A percentile compares a stretch with the other conserved stretches of the same genome.
phyloP scores from a whole-genome alignment of 1,284 basidiomycete species.

The Leccinum solheimii region DNA sequence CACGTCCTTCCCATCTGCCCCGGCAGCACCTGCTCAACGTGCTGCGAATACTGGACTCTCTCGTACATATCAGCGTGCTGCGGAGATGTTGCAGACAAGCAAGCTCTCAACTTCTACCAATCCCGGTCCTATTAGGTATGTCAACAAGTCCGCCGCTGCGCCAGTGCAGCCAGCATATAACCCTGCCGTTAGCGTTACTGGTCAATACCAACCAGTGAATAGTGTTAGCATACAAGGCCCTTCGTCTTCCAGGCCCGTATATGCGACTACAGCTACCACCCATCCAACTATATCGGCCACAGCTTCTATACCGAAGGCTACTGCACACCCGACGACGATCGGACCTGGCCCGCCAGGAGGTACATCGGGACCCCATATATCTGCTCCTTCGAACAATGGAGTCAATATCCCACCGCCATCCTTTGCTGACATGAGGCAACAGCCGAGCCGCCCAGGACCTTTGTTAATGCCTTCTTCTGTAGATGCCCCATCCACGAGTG shows the following conservation, averaged over 20 bases:
- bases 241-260: conserved; percentile 13
- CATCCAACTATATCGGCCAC: conserved; percentile 5
- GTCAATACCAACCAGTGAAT: conserved; percentile 16
- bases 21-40: conserved; percentile 20
- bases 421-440: conserved; percentile 22
- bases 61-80: conserved; percentile 26
- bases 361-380: conserved; percentile 13
- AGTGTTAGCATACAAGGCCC: conserved; percentile 6
- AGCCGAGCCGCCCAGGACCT: conserved; percentile 18
- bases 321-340: neutral
- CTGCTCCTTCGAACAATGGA: conserved; percentile 3
- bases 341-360: conserved; percentile 5
- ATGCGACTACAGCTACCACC: neutral
- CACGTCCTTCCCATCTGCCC: conserved; percentile 6
- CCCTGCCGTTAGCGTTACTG: neutral
- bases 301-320: conserved; percentile 9
- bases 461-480: conserved; percentile 11
- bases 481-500: conserved; percentile 14
- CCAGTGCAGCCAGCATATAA: conserved; percentile 9
- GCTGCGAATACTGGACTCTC: conserved; percentile 15
- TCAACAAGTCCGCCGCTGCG: conserved; percentile 11
- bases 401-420: conserved; percentile 14
- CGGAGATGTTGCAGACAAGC: conserved; percentile 24
- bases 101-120: conserved; percentile 17
- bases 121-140: neutral